Evolutionary conservation across 164 flowering plant genomes (phyloP).

Genomic region (Annona cherimola): DNA sequence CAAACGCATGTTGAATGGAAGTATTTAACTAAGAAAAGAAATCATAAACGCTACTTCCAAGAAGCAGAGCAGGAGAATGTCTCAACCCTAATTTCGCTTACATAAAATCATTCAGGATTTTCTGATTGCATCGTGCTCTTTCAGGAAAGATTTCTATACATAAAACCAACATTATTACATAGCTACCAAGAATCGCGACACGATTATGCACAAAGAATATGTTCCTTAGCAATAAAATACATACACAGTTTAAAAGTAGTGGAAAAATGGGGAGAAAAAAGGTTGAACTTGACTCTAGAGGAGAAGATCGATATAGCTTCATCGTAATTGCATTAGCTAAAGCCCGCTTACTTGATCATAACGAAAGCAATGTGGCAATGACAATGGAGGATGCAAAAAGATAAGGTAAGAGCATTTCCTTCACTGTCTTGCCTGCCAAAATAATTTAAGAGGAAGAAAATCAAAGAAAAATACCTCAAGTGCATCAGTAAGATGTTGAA

Average conservation of each 20-base stretch:
- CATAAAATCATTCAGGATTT: not conserved
- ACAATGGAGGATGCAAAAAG: conserved; percentile 10
- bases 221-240: not conserved
- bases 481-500: not conserved
- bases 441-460: not conserved
- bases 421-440: conserved; percentile 9
- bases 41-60: no score
- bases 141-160: conserved; percentile 5
- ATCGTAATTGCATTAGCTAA: not conserved
- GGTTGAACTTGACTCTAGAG: no score
- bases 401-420: not conserved
- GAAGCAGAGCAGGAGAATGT: no score
- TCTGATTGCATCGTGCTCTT: not conserved
- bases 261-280: not conserved
- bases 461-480: not conserved
- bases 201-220: not conserved
- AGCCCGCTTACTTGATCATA: not conserved
- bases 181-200: conserved; percentile 7
- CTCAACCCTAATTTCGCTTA: no score
- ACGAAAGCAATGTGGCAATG: conserved; percentile 9
- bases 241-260: not conserved
- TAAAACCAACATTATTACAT: conserved; percentile 4
- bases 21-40: no score
- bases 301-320: not conserved
- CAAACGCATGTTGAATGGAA: no score